Percentiles rank a stretch among this genome's conserved stretches.
phyloP scores from a whole-genome alignment of 768 basidiomycete species.

The Neoboletus magnificus region DNA sequence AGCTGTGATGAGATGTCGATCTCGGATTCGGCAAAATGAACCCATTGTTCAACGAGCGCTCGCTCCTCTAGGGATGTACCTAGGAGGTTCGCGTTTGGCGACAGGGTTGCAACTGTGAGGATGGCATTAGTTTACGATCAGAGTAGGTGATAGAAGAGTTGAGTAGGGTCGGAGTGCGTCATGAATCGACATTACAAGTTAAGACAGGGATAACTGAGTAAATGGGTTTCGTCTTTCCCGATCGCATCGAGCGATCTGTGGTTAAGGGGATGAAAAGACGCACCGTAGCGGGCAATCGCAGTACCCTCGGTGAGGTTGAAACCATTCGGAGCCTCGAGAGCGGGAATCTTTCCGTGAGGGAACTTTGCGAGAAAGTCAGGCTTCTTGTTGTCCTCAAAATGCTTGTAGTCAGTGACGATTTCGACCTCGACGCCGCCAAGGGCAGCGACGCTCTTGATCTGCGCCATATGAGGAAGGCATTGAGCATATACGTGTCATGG shows the following conservation, averaged over 20 bases:
- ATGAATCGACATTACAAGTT: constrained; percentile 54
- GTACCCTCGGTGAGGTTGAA: constrained; percentile 73
- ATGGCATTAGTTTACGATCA: constrained; percentile 15
- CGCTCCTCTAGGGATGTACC: constrained; percentile 61
- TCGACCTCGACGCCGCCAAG: constrained; percentile 57
- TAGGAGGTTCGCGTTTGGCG: constrained; percentile 77
- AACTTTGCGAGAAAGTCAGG: constrained; percentile 73
- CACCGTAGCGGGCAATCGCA: constrained; percentile 87
- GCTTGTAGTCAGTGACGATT: constrained; percentile 50
- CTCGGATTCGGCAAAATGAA: constrained; percentile 69
- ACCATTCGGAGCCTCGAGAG: constrained; percentile 72
- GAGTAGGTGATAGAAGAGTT: neutral
- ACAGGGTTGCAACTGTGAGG: constrained; percentile 64
- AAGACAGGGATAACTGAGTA: constrained; percentile 72
- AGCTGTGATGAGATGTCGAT: constrained; percentile 40
- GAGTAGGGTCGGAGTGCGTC: constrained; percentile 9
- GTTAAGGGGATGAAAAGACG: constrained; percentile 37
- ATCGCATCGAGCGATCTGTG: constrained; percentile 13
- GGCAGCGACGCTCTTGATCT: constrained; percentile 59
- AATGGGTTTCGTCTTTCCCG: constrained; percentile 23
- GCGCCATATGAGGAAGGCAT: constrained; percentile 3
- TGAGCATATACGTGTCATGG: neutral
- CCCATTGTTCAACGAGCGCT: constrained; percentile 85
- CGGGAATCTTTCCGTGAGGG: constrained; percentile 81
- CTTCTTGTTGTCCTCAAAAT: constrained; percentile 65